Percentiles rank a stretch among this genome's conserved stretches.
Conservation (phyloP, 1,139 yeast species). For the Zygosaccharomyces sapae region DNA sequence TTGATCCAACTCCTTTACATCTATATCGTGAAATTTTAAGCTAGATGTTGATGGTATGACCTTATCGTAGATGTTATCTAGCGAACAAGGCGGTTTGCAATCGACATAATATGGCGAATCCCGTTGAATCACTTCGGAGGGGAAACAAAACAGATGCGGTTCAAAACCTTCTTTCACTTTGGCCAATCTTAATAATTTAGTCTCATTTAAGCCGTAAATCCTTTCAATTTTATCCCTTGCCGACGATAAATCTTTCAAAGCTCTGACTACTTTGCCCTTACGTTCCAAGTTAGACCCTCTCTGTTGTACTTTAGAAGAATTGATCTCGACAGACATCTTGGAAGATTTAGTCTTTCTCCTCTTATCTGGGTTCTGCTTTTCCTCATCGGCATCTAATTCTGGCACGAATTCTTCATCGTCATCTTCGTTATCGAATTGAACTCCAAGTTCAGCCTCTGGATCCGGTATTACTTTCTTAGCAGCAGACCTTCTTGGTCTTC, state of each 20-base stretch:
- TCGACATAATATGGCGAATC: slow-evolving; percentile 21
- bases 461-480: slow-evolving; percentile 2
- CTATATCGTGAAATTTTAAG: slow-evolving; percentile 16
- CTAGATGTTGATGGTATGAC: slow-evolving; percentile 15
- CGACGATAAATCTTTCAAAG: slow-evolving; percentile 35
- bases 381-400: slow-evolving; percentile 19
- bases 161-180: slow-evolving; percentile 39
- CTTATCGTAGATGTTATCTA: slow-evolving; percentile 16
- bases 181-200: slow-evolving; percentile 36
- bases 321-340: slow-evolving; percentile 3
- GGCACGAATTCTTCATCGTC: slow-evolving; percentile 12
- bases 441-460: background rate
- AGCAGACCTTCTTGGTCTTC: slow-evolving; percentile 7
- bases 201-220: slow-evolving; percentile 38
- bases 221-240: slow-evolving; percentile 39
- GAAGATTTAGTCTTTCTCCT: slow-evolving; percentile 9
- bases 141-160: slow-evolving; percentile 33
- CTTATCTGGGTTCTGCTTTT: slow-evolving; percentile 4
- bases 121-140: slow-evolving; percentile 18
- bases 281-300: slow-evolving; percentile 17
- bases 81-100: slow-evolving; percentile 12
- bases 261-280: slow-evolving; percentile 29
- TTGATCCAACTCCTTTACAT: slow-evolving; percentile 16
- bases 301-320: slow-evolving; percentile 8
- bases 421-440: slow-evolving; percentile 8